Evolutionary conservation across 805 yeast species (phyloP).

Genomic region (Komagataella ulmi): DNA sequence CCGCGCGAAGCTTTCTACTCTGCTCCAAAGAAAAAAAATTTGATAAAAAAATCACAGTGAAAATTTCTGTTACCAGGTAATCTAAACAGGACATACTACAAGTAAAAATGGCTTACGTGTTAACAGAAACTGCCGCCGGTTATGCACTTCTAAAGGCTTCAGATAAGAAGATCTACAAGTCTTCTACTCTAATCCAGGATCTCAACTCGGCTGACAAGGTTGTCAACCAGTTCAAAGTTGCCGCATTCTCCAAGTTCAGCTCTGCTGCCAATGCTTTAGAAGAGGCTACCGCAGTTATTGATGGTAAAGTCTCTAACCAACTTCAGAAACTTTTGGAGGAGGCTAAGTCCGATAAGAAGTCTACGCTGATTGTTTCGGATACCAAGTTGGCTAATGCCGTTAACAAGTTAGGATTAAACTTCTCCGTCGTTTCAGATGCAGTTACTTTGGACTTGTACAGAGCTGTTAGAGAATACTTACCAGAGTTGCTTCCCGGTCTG

Average conservation of each 20-base stretch:
- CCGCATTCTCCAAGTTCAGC: constrained; percentile 88
- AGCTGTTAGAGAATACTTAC: constrained; percentile 88
- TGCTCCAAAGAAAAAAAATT: not conserved
- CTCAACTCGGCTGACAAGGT: constrained; percentile 76
- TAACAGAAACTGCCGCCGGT: constrained; percentile 98
- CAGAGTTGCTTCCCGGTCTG: constrained; percentile 89
- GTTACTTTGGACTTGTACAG: constrained; percentile 90
- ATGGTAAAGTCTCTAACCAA: constrained; percentile 85
- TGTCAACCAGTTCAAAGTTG: constrained; percentile 80
- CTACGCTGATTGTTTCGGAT: constrained; percentile 84
- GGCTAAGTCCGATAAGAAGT: constrained; percentile 67
- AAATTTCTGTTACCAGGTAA: not conserved
- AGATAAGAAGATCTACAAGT: constrained; percentile 92
- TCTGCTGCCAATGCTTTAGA: constrained; percentile 94
- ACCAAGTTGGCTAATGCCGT: constrained; percentile 93
- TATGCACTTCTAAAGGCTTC: constrained; percentile 95
- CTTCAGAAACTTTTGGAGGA: constrained; percentile 66
- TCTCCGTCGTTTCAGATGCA: constrained; percentile 85
- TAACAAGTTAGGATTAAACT: constrained; percentile 83
- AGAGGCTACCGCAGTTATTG: constrained; percentile 85
- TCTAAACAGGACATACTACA: not conserved
- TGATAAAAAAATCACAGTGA: not conserved
- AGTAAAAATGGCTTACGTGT: constrained; percentile 61
- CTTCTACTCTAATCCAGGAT: constrained; percentile 59
- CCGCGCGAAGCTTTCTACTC: not conserved